These are phyloP conservation scores for Euphorbia pulcherrima DNA, from an alignment of 345 rosid genomes.

Conservation along the genomic window DNA sequence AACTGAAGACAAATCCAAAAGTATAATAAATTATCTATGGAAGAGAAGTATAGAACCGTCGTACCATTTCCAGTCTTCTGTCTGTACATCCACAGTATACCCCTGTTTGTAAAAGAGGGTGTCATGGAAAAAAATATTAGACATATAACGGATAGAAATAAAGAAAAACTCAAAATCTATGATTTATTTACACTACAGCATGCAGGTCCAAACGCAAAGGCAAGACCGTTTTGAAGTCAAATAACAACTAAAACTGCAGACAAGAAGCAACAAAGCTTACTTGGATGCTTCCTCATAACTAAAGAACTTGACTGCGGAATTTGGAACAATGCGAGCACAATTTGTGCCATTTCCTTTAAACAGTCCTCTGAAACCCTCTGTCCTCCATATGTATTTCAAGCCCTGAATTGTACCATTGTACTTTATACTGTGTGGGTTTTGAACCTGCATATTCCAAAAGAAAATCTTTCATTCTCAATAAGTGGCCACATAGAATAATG, in stretches of 20 bases:
- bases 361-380: conserved; percentile 77
- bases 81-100: conserved; percentile 59
- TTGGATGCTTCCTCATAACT: conserved; percentile 92
- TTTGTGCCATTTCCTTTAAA: conserved; percentile 94
- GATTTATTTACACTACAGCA: neutral
- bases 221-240: neutral
- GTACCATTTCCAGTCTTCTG: conserved; percentile 83
- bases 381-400: conserved; percentile 78
- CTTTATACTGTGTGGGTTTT: conserved; percentile 76
- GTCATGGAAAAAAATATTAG: conserved; percentile 10
- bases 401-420: conserved; percentile 87
- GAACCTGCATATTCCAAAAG: conserved; percentile 52
- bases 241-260: conserved; percentile 10
- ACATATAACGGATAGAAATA: neutral
- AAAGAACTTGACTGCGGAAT: conserved; percentile 90
- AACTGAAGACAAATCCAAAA: neutral
- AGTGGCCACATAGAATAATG: neutral
- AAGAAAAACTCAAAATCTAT: neutral
- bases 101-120: conserved; percentile 43
- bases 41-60: conserved; percentile 4
- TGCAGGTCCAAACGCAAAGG: neutral
- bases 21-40: neutral
- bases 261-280: conserved; percentile 38
- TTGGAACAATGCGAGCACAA: conserved; percentile 94
- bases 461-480: conserved; percentile 17